Base-by-base conservation (phyloP, 2,329 filamentous ascomycete species). In the Beauveria sp. region DNA sequence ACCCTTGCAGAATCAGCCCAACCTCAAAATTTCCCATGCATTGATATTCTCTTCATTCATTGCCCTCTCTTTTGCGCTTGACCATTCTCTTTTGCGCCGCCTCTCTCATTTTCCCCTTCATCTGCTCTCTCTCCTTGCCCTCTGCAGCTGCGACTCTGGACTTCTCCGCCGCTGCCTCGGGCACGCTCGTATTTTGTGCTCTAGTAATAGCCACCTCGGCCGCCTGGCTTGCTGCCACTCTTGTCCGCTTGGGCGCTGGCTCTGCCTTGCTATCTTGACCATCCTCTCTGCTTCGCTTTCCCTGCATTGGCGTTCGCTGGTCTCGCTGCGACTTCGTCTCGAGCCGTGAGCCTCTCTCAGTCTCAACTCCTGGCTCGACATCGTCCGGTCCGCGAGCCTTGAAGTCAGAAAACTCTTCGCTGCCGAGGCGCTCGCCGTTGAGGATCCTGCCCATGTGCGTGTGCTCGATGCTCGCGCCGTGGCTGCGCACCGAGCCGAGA, bases 361-460 rank as follows among this genome's bases (percentile, higher is more conserved):
- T 38, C 16, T 22, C 16, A 1, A 3, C 20, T 2, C 4, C 26
- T 6, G 28, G 28, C 10, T 16, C 26, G 3, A 38, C 7, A n/a
- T 46, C 53, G 1, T 22, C 14, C 24, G 24, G 10, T 1, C 18
- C 5, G 14, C 38, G 42, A 22, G 6, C 38, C 24, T 42, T 58
- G 62, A 48, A 48, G n/a, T 28, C 48, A 49, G 60, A 26, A 4
- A 74, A 72, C 7, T 71, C 65, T 0, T 38, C 31, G 26, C 66
- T 55, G 0, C 51, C 38, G 20, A 75, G 43, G 0, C 71, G 48
- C 5, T 69, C 64, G 1, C 73, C 74, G 10, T 73, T 68, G 3
- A 80, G 59, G 1, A 79, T 66, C 24, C 65, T 72, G 0, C 76
- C 77, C 61, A 77, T 65, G 26, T 80, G 77, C 0, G 77, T 79